Evolutionary conservation across 805 yeast species (phyloP).

Genomic region (Yueomyces sp.): DNA sequence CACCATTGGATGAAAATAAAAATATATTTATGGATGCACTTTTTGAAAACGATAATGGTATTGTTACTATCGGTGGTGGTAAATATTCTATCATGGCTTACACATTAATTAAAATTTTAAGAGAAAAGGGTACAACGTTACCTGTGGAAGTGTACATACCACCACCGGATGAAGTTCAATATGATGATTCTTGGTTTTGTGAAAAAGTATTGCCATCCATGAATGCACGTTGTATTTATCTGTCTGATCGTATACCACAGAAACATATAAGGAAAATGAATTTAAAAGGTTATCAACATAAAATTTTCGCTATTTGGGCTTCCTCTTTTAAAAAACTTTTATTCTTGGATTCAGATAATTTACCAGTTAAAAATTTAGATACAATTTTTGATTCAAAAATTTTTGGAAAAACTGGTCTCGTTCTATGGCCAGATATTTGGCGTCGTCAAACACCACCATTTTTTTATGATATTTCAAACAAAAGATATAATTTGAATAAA

Average conservation of each 20-base stretch:
- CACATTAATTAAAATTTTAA: constrained; percentile 36
- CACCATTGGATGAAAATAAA: not conserved
- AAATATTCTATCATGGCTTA: constrained; percentile 51
- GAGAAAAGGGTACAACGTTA: constrained; percentile 51
- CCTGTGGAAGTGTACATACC: constrained; percentile 83
- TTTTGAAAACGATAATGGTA: constrained; percentile 37
- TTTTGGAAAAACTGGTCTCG: constrained; percentile 36
- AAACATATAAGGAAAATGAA: constrained; percentile 28
- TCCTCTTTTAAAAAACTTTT: constrained; percentile 65
- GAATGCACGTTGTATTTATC: constrained; percentile 53
- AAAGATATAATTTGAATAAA: constrained; percentile 30
- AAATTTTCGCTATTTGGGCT: constrained; percentile 55
- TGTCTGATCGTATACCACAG: constrained; percentile 41
- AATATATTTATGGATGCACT: not conserved
- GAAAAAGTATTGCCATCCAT: constrained; percentile 45
- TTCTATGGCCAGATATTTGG: constrained; percentile 87
- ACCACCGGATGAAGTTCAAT: constrained; percentile 40
- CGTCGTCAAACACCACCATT: constrained; percentile 67
- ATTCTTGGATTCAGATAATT: constrained; percentile 64
- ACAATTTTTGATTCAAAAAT: constrained; percentile 47
- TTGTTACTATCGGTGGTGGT: constrained; percentile 68
- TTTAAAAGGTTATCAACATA: constrained; percentile 54
- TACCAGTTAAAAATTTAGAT: constrained; percentile 57
- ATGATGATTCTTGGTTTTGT: constrained; percentile 54
- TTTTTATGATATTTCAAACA: constrained; percentile 58